Percentiles rank a stretch among this genome's conserved stretches.
phyloP scores from a whole-genome alignment of 2,329 filamentous ascomycete species.

The Xylariaceae sp. region DNA sequence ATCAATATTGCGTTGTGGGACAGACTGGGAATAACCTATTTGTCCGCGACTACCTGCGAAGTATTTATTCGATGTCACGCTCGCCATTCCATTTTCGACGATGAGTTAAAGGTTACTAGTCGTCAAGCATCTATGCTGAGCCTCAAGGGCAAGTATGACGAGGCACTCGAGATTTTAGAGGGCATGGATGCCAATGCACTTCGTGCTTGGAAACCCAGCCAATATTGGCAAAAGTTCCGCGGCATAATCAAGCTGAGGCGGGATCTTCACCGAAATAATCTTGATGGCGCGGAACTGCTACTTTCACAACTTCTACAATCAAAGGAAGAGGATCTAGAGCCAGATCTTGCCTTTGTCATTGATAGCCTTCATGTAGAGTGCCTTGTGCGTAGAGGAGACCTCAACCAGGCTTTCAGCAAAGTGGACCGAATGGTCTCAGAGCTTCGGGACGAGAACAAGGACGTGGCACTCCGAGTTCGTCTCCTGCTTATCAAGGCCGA shows the following conservation, averaged over 20 bases:
- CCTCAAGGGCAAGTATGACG: conserved; percentile 69
- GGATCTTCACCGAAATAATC: conserved; percentile 59
- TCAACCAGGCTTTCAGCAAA: conserved; percentile 51
- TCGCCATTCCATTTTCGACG: conserved; percentile 64
- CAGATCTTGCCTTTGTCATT: conserved; percentile 54
- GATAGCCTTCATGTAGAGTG: conserved; percentile 57
- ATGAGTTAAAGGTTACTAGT: conserved; percentile 74
- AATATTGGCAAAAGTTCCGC: conserved; percentile 70
- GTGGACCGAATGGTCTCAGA: conserved; percentile 49
- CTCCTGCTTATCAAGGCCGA: conserved; percentile 74
- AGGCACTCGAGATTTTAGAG: conserved; percentile 65
- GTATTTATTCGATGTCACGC: conserved; percentile 76
- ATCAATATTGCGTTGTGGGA: conserved; percentile 75
- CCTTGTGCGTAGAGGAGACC: conserved; percentile 51
- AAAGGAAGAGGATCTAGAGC: conserved; percentile 53
- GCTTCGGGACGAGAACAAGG: conserved; percentile 49
- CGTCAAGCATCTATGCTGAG: conserved; percentile 69
- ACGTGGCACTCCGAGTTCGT: conserved; percentile 67
- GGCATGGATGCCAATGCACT: conserved; percentile 62
- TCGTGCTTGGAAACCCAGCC: conserved; percentile 75
- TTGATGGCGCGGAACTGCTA: conserved; percentile 54
- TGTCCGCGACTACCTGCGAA: conserved; percentile 66
- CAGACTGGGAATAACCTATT: conserved; percentile 65
- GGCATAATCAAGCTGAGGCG: conserved; percentile 67
- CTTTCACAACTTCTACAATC: conserved; percentile 57